These are phyloP conservation scores for Erythrobasidium yunnanense DNA, from an alignment of 768 basidiomycete genomes.

Conservation along the genomic window DNA sequence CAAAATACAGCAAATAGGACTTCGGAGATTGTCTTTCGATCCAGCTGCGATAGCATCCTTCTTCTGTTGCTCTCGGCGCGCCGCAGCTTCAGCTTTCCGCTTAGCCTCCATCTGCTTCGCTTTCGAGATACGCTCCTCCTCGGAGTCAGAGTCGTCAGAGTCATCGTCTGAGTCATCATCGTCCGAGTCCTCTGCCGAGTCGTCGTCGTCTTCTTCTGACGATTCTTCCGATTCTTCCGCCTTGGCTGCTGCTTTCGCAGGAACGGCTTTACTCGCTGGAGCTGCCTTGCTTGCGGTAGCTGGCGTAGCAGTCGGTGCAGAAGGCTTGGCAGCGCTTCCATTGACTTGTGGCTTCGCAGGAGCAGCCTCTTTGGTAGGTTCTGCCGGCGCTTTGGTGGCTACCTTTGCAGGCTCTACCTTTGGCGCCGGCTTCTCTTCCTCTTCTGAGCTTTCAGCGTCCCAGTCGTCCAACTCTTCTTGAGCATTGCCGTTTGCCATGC, in stretches of 20 bases:
- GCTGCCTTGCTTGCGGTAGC: slow-evolving; percentile 34
- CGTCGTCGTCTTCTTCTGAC: slow-evolving; percentile 44
- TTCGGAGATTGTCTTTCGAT: slow-evolving; percentile 78
- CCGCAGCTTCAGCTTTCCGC: slow-evolving; percentile 73
- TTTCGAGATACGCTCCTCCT: slow-evolving; percentile 50
- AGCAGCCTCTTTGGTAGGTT: not conserved
- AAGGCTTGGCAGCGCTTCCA: slow-evolving; percentile 29
- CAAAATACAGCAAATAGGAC: slow-evolving; percentile 96
- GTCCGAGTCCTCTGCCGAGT: slow-evolving; percentile 38
- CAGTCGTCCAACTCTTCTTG: slow-evolving; percentile 22
- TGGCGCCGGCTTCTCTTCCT: not conserved
- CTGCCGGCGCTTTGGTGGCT: not conserved
- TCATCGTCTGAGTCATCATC: slow-evolving; percentile 45
- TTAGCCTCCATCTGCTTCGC: slow-evolving; percentile 59
- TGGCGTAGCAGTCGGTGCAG: not conserved
- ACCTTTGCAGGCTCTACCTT: not conserved
- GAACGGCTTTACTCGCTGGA: slow-evolving; percentile 30
- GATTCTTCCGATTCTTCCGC: slow-evolving; percentile 39
- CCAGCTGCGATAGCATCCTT: slow-evolving; percentile 75
- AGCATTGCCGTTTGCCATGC: not conserved
- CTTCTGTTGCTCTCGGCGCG: slow-evolving; percentile 62
- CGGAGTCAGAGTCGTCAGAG: slow-evolving; percentile 38
- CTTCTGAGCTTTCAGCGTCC: slow-evolving; percentile 12
- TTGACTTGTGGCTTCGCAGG: slow-evolving; percentile 16
- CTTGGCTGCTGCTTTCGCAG: slow-evolving; percentile 41